Percentiles rank a stretch among this genome's conserved stretches.
Evolutionary conservation across 768 basidiomycete species (phyloP).

Genomic region (Termitomyces sp.): DNA sequence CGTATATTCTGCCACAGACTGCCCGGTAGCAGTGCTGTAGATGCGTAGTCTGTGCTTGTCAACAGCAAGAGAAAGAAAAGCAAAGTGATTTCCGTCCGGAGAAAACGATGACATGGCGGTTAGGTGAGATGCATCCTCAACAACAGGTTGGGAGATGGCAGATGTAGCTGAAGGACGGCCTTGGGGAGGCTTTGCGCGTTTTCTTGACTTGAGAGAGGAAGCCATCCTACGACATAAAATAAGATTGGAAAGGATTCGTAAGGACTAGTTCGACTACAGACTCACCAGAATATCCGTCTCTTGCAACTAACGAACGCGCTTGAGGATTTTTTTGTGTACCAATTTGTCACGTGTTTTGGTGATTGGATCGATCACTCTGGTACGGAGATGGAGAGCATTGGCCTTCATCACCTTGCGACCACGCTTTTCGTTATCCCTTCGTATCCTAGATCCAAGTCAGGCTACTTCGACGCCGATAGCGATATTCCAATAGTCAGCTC

Average conservation of each 20-base stretch:
- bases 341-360: slow-evolving; percentile 7
- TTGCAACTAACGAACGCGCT: not conserved
- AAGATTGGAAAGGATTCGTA: not conserved
- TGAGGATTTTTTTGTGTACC: slow-evolving; percentile 10
- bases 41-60: slow-evolving; percentile 71
- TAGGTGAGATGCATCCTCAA: slow-evolving; percentile 39
- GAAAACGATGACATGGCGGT: slow-evolving; percentile 55
- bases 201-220: slow-evolving; percentile 45
- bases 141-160: slow-evolving; percentile 49
- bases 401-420: not conserved
- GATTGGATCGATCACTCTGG: slow-evolving; percentile 12
- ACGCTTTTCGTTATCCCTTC: not conserved
- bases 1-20: slow-evolving; percentile 52
- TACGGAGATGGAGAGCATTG: not conserved
- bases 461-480: not conserved
- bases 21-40: slow-evolving; percentile 52
- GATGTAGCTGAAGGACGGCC: slow-evolving; percentile 50
- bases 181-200: slow-evolving; percentile 49
- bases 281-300: slow-evolving; percentile 7
- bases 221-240: slow-evolving; percentile 27
- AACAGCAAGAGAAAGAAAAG: slow-evolving; percentile 56
- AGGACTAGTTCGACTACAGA: not conserved
- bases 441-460: not conserved
- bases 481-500: too few species aligned
- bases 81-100: slow-evolving; percentile 49